Evolutionary conservation across 2,329 filamentous ascomycete species (phyloP).

Genomic region (Botryosphaeria agaves): DNA sequence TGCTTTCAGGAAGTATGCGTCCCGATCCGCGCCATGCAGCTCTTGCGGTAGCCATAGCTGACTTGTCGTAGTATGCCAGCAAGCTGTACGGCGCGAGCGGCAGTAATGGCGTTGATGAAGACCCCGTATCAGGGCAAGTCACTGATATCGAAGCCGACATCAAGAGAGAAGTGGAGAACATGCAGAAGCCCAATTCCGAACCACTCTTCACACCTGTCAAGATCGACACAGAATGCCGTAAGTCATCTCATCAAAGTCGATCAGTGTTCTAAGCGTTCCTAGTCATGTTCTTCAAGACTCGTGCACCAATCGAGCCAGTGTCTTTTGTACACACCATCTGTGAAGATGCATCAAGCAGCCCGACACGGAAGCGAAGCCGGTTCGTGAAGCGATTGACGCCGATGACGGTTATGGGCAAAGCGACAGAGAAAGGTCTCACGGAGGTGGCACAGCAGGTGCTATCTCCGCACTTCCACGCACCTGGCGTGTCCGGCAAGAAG

Average conservation of each 20-base stretch:
- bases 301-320: constrained; percentile 40
- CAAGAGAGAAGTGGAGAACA: constrained; percentile 48
- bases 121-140: constrained; percentile 9
- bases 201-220: constrained; percentile 35
- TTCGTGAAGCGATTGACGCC: constrained; percentile 44
- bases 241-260: too few relatives aligned
- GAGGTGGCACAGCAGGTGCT: constrained; percentile 48
- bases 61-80: constrained; percentile 45
- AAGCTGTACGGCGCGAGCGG: constrained; percentile 32
- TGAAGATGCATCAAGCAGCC: constrained; percentile 33
- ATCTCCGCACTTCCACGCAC: constrained; percentile 41
- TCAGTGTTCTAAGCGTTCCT: too few relatives aligned
- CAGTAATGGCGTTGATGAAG: constrained; percentile 20
- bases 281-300: constrained; percentile 43
- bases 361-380: constrained; percentile 34
- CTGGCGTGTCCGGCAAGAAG: constrained; percentile 32
- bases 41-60: too few relatives aligned
- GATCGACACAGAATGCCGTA: constrained; percentile 38
- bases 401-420: constrained; percentile 42
- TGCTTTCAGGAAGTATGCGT: constrained; percentile 48
- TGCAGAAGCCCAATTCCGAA: constrained; percentile 34
- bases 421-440: constrained; percentile 50
- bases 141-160: constrained; percentile 58
- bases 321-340: constrained; percentile 41
- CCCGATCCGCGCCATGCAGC: too few relatives aligned